These are phyloP conservation scores for Suillus hirtellus DNA, from an alignment of 768 basidiomycete species.

Conservation along the genomic window DNA sequence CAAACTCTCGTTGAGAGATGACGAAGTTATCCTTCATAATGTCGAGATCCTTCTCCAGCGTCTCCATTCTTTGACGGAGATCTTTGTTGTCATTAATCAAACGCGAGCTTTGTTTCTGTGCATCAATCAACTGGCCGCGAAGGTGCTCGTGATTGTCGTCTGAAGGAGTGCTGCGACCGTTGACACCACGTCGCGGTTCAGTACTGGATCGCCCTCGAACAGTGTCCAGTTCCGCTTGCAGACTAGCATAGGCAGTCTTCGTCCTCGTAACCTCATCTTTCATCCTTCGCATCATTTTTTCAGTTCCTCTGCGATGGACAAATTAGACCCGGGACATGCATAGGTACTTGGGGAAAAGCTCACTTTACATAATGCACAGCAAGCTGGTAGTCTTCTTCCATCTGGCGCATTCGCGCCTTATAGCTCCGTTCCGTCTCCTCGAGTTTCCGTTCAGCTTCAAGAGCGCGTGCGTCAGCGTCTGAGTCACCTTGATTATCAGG, in stretches of 20 bases:
- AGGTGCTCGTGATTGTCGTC: slow-evolving; percentile 69
- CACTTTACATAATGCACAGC: slow-evolving; percentile 98
- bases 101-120: slow-evolving; percentile 74
- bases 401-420: slow-evolving; percentile 78
- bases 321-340: slow-evolving; percentile 18
- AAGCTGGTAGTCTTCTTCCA: slow-evolving; percentile 94
- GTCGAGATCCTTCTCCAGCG: slow-evolving; percentile 75
- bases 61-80: slow-evolving; percentile 67
- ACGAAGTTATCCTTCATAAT: slow-evolving; percentile 68
- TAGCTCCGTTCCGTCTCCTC: slow-evolving; percentile 78
- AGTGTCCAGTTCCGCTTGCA: slow-evolving; percentile 84
- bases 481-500: slow-evolving; percentile 44
- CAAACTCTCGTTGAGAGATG: slow-evolving; percentile 74
- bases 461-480: slow-evolving; percentile 47
- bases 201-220: slow-evolving; percentile 59
- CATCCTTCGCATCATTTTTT: slow-evolving; percentile 97
- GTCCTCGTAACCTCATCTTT: slow-evolving; percentile 93
- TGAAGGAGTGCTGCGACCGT: slow-evolving; percentile 79
- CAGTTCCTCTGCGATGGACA: slow-evolving; percentile 70
- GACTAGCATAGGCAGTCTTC: slow-evolving; percentile 73
- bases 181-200: slow-evolving; percentile 54
- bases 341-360: slow-evolving; percentile 33
- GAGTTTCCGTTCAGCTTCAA: slow-evolving; percentile 75
- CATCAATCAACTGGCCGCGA: slow-evolving; percentile 72
- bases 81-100: slow-evolving; percentile 77